These are phyloP conservation scores for Cladosporium halotolerans DNA, from an alignment of 2,329 filamentous ascomycete species.

Conservation along the genomic window DNA sequence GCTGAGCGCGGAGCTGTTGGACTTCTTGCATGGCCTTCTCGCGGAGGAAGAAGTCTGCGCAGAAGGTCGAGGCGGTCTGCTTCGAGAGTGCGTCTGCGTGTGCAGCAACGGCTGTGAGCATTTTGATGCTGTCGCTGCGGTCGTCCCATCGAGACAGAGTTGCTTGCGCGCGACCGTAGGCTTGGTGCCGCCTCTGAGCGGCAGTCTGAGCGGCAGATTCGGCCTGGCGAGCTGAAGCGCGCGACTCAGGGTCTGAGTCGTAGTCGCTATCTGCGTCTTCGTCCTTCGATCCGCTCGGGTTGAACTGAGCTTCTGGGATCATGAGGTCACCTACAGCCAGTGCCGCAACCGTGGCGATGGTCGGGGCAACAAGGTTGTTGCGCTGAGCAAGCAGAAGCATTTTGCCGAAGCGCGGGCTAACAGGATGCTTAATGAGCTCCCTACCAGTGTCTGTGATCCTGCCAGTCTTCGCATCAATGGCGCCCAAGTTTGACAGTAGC, in stretches of 20 bases:
- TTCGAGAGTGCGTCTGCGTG: conserved; percentile 65
- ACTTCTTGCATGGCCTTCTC: conserved; percentile 84
- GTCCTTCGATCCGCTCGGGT: conserved; percentile 23
- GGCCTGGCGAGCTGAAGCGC: conserved; percentile 3
- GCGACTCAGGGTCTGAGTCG: conserved; percentile 7
- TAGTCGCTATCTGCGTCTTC: conserved; percentile 49
- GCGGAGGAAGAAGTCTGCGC: conserved; percentile 74
- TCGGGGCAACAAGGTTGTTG: conserved; percentile 75
- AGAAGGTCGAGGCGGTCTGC: conserved; percentile 51
- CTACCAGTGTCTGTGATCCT: conserved; percentile 73
- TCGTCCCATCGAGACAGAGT: conserved; percentile 77
- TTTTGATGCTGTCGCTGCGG: conserved; percentile 80
- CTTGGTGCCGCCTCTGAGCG: conserved; percentile 58
- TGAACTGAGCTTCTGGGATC: conserved; percentile 64
- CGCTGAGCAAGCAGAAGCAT: conserved; percentile 85
- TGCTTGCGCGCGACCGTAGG: conserved; percentile 66
- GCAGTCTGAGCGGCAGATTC: conserved; percentile 39
- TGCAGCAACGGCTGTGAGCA: conserved; percentile 80
- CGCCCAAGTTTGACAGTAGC: conserved; percentile 77
- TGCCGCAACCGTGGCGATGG: conserved; percentile 80
- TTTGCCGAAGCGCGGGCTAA: conserved; percentile 83
- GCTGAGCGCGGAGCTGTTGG: conserved; percentile 72
- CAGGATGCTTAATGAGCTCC: conserved; percentile 80
- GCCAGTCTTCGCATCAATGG: conserved; percentile 59
- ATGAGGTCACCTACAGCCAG: conserved; percentile 86